A percentile compares a stretch with the other conserved stretches of the same genome.
These are phyloP conservation scores for Dactylellina leptospora DNA, from an alignment of 2,329 filamentous ascomycete genomes.

Conservation along the genomic window DNA sequence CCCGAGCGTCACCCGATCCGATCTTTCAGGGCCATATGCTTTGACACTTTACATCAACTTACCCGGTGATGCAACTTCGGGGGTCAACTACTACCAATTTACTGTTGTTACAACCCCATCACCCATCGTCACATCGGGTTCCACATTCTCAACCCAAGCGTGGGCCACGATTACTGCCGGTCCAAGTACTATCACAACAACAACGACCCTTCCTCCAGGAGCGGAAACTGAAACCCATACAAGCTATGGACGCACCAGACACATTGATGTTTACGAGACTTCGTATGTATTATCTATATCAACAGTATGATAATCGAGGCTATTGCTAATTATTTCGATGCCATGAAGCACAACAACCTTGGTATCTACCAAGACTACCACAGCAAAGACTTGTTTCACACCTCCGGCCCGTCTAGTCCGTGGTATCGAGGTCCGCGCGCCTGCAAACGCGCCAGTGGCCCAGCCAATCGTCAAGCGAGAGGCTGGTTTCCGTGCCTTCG, in stretches of 20 bases:
- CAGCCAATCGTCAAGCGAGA: conserved; percentile 18
- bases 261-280: conserved; percentile 34
- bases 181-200: conserved; percentile 5
- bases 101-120: conserved; percentile 1
- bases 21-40: neutral
- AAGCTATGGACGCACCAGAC: conserved; percentile 30
- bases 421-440: neutral
- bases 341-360: conserved; percentile 16
- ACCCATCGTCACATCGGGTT: conserved; percentile 4
- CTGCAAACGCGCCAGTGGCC: neutral
- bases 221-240: conserved; percentile 13
- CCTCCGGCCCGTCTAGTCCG: conserved; percentile 1
- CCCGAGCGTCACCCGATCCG: conserved; percentile 16
- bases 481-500: conserved; percentile 25
- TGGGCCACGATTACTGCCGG: conserved; percentile 8
- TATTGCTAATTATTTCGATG: neutral
- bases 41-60: conserved; percentile 1
- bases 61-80: neutral
- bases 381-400: conserved; percentile 8
- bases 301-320: neutral
- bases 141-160: conserved; percentile 9
- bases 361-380: conserved; percentile 24
- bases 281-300: conserved; percentile 15
- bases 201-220: neutral
- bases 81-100: neutral